Evolutionary conservation across 768 basidiomycete species (phyloP).

Genomic region (Mycena polygramma): DNA sequence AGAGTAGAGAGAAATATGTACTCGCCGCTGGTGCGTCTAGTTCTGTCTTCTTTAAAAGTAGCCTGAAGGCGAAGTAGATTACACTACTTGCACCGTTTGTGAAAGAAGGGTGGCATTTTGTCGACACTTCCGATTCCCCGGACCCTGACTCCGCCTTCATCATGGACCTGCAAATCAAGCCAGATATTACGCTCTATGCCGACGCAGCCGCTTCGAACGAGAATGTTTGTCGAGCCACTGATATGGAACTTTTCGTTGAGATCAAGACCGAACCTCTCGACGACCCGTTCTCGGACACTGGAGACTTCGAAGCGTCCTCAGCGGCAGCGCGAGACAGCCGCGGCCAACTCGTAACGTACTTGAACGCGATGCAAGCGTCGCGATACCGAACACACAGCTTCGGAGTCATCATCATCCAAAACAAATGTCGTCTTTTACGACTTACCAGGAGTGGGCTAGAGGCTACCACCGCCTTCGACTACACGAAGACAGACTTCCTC

Average conservation of each 20-base stretch:
- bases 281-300: constrained; percentile 24
- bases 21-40: constrained; percentile 14
- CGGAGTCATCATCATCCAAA: constrained; percentile 22
- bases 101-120: constrained; percentile 10
- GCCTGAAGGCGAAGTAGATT: constrained; percentile 17
- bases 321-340: constrained; percentile 14
- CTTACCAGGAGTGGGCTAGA: constrained; percentile 20
- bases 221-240: constrained; percentile 25
- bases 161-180: constrained; percentile 16
- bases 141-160: constrained; percentile 23
- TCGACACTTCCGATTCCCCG: constrained; percentile 11
- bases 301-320: neutral
- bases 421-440: constrained; percentile 23
- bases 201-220: constrained; percentile 2
- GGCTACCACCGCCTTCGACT: constrained; percentile 14
- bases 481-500: neutral
- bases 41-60: constrained; percentile 1
- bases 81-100: constrained; percentile 21
- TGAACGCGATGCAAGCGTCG: constrained; percentile 32
- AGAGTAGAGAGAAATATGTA: no score
- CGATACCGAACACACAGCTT: constrained; percentile 32
- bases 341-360: constrained; percentile 32
- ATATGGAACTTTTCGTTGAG: constrained; percentile 30
- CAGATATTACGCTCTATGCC: constrained; percentile 32
- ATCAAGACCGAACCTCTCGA: constrained; percentile 16